Conservation (phyloP, 768 basidiomycete genomes). For the Postia placenta region DNA sequence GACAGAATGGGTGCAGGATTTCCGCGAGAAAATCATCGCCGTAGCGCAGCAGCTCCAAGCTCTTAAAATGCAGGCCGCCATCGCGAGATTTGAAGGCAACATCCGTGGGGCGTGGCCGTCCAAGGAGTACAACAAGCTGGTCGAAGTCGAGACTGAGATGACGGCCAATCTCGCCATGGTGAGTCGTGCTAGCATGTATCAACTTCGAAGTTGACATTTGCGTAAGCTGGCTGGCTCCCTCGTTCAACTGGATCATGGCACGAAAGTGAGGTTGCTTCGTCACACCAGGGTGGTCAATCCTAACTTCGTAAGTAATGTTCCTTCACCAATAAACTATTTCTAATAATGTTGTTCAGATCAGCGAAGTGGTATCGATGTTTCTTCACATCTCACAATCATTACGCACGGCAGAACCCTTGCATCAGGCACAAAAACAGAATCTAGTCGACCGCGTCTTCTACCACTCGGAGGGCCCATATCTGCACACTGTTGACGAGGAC, state of each 20-base stretch:
- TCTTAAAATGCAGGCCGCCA: constrained; percentile 27
- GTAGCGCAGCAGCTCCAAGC: constrained; percentile 28
- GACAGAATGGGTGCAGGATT: constrained; percentile 20
- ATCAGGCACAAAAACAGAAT: constrained; percentile 33
- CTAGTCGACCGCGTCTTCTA: constrained; percentile 42
- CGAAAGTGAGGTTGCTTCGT: constrained; percentile 35
- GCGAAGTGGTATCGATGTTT: constrained; percentile 40
- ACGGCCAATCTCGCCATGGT: constrained; percentile 34
- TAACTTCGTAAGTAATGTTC: constrained; percentile 36
- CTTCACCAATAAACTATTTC: not conserved
- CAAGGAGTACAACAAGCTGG: constrained; percentile 37
- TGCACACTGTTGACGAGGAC: constrained; percentile 3
- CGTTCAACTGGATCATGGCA: constrained; percentile 33
- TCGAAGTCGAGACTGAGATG: constrained; percentile 37
- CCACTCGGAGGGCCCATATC: constrained; percentile 25
- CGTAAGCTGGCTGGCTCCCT: constrained; percentile 36
- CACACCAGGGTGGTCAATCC: constrained; percentile 48
- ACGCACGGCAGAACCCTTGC: constrained; percentile 38
- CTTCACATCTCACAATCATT: constrained; percentile 38
- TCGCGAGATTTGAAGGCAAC: constrained; percentile 43
- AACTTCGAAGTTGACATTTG: not conserved
- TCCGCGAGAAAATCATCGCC: constrained; percentile 26
- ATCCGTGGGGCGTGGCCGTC: constrained; percentile 48
- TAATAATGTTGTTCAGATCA: constrained; percentile 21
- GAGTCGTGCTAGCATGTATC: too few species aligned